Conservation (phyloP, 306 rosid species). For the Vigna unguiculata region DNA sequence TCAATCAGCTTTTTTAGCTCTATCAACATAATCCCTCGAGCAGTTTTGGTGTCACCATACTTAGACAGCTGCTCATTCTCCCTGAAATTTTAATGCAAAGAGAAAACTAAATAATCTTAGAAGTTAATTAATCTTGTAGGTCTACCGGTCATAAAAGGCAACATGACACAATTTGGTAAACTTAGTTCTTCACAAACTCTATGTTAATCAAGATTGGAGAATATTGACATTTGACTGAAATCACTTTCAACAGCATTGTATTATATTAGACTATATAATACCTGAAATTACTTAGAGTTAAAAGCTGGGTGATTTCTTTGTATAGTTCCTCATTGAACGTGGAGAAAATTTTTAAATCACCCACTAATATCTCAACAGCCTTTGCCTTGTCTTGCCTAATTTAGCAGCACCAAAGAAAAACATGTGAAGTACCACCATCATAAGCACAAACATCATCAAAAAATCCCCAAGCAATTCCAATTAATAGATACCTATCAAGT, state of each 20-base stretch:
- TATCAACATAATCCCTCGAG: constrained; percentile 82
- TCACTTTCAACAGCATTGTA: constrained; percentile 11
- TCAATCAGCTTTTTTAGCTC: constrained; percentile 85
- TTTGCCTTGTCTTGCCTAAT: constrained; percentile 75
- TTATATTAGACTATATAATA: constrained; percentile 47
- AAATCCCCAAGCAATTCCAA: constrained; percentile 23
- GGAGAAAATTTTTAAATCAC: constrained; percentile 79
- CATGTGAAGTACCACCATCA: constrained; percentile 31
- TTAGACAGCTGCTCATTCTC: constrained; percentile 86
- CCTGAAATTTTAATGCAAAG: constrained; percentile 55
- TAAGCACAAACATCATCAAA: constrained; percentile 18
- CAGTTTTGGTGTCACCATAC: constrained; percentile 87
- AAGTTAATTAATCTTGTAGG: not conserved
- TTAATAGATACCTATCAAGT: constrained; percentile 75
- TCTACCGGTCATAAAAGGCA: constrained; percentile 14
- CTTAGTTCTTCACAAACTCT: constrained; percentile 16
- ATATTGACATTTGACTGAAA: constrained; percentile 14
- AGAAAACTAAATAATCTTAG: constrained; percentile 5
- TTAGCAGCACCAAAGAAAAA: constrained; percentile 30
- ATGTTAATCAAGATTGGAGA: constrained; percentile 38
- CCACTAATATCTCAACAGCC: constrained; percentile 81
- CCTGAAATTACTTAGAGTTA: constrained; percentile 86
- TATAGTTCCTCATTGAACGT: constrained; percentile 81
- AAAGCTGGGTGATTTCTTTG: constrained; percentile 87
- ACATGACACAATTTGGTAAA: constrained; percentile 10